A percentile compares a stretch with the other conserved stretches of the same genome.
phyloP scores from a whole-genome alignment of 164 flowering plant species.

The Saururus chinensis region DNA sequence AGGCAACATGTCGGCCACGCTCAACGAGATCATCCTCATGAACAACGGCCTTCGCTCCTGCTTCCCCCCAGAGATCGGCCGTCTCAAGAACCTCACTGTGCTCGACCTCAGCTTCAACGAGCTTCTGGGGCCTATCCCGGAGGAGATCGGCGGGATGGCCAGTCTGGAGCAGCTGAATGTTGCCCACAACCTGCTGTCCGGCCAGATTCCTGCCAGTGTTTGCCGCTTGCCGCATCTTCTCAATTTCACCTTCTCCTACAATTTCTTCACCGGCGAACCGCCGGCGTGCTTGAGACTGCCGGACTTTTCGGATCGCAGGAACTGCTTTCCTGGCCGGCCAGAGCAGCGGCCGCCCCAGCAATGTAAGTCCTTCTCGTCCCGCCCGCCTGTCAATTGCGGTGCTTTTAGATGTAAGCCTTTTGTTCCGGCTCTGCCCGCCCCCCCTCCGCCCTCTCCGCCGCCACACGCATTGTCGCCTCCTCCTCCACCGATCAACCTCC shows the following conservation, averaged over 20 bases:
- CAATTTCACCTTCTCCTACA: conserved; percentile 32
- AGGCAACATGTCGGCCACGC: conserved; percentile 31
- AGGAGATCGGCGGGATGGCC: conserved; percentile 13
- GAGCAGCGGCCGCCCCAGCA: conserved; percentile 19
- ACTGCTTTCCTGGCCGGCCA: conserved; percentile 29
- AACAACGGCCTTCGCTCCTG: conserved; percentile 28
- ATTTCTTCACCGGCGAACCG: conserved; percentile 29
- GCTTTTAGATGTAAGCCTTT: conserved; percentile 20
- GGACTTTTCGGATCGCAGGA: conserved; percentile 18
- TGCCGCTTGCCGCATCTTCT: conserved; percentile 24
- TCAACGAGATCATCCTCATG: conserved; percentile 29
- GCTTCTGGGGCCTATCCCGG: conserved; percentile 26
- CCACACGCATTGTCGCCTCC: not conserved
- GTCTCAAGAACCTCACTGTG: conserved; percentile 22
- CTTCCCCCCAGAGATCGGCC: conserved; percentile 29
- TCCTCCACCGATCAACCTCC: not conserved
- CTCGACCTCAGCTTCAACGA: conserved; percentile 19
- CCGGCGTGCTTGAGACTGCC: conserved; percentile 13
- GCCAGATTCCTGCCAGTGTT: conserved; percentile 21
- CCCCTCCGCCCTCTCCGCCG: not conserved
- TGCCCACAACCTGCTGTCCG: conserved; percentile 26
- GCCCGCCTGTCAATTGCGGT: conserved; percentile 31
- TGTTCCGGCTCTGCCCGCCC: conserved; percentile 4
- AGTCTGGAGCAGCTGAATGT: conserved; percentile 22
- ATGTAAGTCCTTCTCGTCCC: conserved; percentile 17